Conservation (phyloP, 257 asterid species). For the Przewalskia tangutica region DNA sequence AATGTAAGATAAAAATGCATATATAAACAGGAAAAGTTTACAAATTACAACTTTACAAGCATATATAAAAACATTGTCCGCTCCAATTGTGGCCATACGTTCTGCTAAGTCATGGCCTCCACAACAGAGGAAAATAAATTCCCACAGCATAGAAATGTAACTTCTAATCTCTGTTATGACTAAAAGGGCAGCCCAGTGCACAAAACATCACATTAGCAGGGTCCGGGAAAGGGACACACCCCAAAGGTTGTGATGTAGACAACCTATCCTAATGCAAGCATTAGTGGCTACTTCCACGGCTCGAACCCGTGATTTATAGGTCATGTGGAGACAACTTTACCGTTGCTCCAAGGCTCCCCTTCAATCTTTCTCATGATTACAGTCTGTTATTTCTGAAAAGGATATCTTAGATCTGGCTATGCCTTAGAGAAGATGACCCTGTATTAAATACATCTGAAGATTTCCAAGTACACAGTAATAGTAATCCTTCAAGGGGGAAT, state of each 20-base stretch:
- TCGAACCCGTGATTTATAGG: too few species aligned
- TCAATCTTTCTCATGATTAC: neutral
- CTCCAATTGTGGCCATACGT: neutral
- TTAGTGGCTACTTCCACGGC: too few species aligned
- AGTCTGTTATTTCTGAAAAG: neutral
- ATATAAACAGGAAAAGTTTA: neutral
- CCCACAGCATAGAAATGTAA: neutral
- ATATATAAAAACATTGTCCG: neutral
- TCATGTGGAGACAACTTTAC: too few species aligned
- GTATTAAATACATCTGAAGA: neutral
- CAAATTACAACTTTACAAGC: neutral
- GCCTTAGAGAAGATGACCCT: neutral
- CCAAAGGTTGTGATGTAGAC: too few species aligned
- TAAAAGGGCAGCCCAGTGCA: too few species aligned
- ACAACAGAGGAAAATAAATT: neutral
- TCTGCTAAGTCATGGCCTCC: neutral
- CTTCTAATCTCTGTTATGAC: neutral
- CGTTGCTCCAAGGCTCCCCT: too few species aligned
- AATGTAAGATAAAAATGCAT: neutral
- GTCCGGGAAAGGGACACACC: too few species aligned
- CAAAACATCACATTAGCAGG: too few species aligned
- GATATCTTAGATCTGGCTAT: neutral
- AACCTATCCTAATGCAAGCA: too few species aligned
- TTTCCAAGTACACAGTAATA: neutral
- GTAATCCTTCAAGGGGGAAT: neutral